phyloP scores from a whole-genome alignment of 805 yeast genomes.

The Candida maesae region DNA sequence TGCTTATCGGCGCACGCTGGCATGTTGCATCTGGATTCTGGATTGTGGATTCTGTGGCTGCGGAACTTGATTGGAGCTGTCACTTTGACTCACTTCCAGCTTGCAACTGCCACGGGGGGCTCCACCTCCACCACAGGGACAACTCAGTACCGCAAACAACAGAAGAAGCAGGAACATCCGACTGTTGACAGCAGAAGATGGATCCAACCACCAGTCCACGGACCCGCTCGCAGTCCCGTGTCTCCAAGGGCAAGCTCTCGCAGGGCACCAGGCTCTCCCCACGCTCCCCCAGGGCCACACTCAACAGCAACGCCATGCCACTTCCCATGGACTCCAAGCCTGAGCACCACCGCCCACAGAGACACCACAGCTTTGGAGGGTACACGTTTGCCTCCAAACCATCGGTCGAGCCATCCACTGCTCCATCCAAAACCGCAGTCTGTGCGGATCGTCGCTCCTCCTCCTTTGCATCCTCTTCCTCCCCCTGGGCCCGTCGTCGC shows the following conservation, averaged over 20 bases:
- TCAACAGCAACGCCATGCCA: constrained; percentile 1
- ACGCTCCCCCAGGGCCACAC: constrained; percentile 4
- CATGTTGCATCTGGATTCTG: no score
- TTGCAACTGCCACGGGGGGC: no score
- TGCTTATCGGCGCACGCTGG: no score
- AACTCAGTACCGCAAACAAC: neutral
- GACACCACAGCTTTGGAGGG: constrained; percentile 4
- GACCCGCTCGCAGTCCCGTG: neutral
- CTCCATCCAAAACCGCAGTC: neutral
- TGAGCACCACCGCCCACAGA: constrained; percentile 6
- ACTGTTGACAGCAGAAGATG: no score
- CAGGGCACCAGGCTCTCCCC: constrained; percentile 1
- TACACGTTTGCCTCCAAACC: neutral
- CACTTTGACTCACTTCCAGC: no score
- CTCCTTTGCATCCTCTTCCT: constrained; percentile 18
- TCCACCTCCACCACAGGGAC: no score
- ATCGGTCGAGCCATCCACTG: neutral
- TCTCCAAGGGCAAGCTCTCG: constrained; percentile 1
- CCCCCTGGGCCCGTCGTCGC: constrained; percentile 46
- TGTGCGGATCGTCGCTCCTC: constrained; percentile 13
- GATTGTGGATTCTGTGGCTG: no score
- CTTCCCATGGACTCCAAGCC: neutral
- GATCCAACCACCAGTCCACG: neutral
- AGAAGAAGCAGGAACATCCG: no score
- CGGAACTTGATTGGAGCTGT: no score